Base-by-base conservation (phyloP, 2,329 filamentous ascomycete genomes). In the Dryadomyces quercivorus region DNA sequence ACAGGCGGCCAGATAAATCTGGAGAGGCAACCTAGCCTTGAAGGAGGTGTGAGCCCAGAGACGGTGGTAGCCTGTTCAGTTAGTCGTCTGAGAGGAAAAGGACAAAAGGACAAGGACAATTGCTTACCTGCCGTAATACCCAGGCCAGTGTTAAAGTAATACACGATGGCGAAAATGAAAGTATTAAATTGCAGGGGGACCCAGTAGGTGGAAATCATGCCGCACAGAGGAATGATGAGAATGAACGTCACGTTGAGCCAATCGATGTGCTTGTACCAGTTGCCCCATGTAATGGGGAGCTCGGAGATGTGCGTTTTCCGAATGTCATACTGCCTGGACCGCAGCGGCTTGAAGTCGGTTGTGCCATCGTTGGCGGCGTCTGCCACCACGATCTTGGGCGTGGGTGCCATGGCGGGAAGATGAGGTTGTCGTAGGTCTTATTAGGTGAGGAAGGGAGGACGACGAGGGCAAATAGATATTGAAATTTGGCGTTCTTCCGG, bases 221-320 rank as follows among this genome's bases (percentile, higher is more conserved):
- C 90, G 56, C 80, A 75, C 50, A 91, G 58, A 45, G 91, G 90
- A 48, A 95, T 78, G 61, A 85, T 76, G 60, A 94, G 70, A 67
- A 95, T 92, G 67, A 95, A 79, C 59, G 76, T 78, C 59, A 88
- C 84, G 70, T 95, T 95, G 61, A 95, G 78, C 89, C 90, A 95
- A 78, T 95, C 90, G 75, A 95, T 79, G 67, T 95, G 90, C 73
- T 91, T 85, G 73, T 90, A 84, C 87, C 88, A 93, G 75, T 95
- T 95, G 64, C 76, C 74, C 70, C 76, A 78, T 57, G 88, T 95
- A 63, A 94, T 84, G 56, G 86, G 85, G 59, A 81, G 80, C 60
- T 94, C 89, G 60, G 88, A 82, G 70, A 95, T 93, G 71, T 95
- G 89, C 65, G 85, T 79, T 74, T 94, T 95, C 75, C 84, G 57